Conservation (phyloP, 306 rosid genomes). For the Abrus precatorius region DNA sequence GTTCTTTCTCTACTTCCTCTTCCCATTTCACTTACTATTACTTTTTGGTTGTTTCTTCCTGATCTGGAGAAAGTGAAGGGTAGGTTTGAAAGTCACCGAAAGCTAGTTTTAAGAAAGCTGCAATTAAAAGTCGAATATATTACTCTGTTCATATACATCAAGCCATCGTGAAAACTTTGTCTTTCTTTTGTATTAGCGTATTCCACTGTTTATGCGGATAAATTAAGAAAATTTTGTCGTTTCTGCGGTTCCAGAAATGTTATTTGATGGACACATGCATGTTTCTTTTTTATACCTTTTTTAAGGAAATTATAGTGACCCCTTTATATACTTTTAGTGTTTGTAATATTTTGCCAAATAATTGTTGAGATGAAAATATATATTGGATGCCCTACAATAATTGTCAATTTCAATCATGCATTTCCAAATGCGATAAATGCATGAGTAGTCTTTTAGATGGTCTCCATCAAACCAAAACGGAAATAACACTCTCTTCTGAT, state of each 20-base stretch:
- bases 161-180: conserved; percentile 33
- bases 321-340: conserved; percentile 15
- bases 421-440: conserved; percentile 15
- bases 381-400: conserved; percentile 37
- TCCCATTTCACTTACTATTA: not conserved
- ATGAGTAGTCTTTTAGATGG: conserved; percentile 24
- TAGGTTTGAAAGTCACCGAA: conserved; percentile 49
- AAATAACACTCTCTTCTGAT: conserved; percentile 13
- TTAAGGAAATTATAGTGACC: conserved; percentile 33
- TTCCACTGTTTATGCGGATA: conserved; percentile 4
- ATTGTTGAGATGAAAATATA: conserved; percentile 23
- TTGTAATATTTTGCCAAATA: conserved; percentile 33
- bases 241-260: conserved; percentile 38
- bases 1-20: conserved; percentile 6
- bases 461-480: conserved; percentile 42
- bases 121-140: conserved; percentile 23
- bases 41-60: conserved; percentile 14
- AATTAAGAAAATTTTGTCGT: conserved; percentile 37
- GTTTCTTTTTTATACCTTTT: conserved; percentile 37
- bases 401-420: conserved; percentile 43
- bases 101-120: conserved; percentile 31
- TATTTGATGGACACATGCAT: conserved; percentile 44
- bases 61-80: conserved; percentile 20
- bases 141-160: conserved; percentile 20
- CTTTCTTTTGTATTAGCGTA: conserved; percentile 51